Percentiles rank a stretch among this genome's conserved stretches.
phyloP scores from a whole-genome alignment of 2,329 filamentous ascomycete species.

The Beauveria australis region DNA sequence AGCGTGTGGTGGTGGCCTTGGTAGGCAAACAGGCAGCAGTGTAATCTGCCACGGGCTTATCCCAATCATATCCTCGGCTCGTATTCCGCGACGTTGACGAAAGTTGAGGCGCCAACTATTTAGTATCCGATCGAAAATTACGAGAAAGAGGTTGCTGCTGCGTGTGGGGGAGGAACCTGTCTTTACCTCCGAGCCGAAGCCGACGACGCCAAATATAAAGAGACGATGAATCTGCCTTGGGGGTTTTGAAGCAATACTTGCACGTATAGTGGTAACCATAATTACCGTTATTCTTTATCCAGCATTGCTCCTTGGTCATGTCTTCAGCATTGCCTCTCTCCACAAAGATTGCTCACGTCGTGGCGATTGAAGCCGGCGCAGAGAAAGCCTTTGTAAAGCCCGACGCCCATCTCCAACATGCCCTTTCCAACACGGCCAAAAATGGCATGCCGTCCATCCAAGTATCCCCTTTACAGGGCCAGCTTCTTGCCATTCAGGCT shows the following conservation, averaged over 20 bases:
- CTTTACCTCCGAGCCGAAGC: slow-evolving; percentile 1
- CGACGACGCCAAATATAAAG: background rate
- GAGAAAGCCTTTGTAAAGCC: background rate
- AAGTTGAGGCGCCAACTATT: too few relatives aligned
- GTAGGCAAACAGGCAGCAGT: too few relatives aligned
- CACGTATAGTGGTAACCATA: too few relatives aligned
- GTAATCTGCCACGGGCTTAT: too few relatives aligned
- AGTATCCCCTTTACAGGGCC: slow-evolving; percentile 27
- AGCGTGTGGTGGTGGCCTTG: too few relatives aligned
- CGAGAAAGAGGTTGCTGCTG: too few relatives aligned
- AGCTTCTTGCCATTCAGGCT: slow-evolving; percentile 31
- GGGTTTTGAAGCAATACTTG: background rate
- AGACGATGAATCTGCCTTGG: background rate
- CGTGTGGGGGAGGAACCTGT: background rate
- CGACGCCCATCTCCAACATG: slow-evolving; percentile 18
- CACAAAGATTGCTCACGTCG: slow-evolving; percentile 11
- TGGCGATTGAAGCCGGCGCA: background rate
- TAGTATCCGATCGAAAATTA: too few relatives aligned
- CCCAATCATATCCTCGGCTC: too few relatives aligned
- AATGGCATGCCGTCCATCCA: slow-evolving; percentile 29
- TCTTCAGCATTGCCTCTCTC: background rate
- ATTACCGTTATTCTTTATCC: background rate
- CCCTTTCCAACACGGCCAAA: slow-evolving; percentile 22
- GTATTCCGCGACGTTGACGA: too few relatives aligned
- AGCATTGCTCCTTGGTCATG: background rate